Base-by-base conservation (phyloP, 2,329 filamentous ascomycete species). In the Tolypocladium cylindrosporum region DNA sequence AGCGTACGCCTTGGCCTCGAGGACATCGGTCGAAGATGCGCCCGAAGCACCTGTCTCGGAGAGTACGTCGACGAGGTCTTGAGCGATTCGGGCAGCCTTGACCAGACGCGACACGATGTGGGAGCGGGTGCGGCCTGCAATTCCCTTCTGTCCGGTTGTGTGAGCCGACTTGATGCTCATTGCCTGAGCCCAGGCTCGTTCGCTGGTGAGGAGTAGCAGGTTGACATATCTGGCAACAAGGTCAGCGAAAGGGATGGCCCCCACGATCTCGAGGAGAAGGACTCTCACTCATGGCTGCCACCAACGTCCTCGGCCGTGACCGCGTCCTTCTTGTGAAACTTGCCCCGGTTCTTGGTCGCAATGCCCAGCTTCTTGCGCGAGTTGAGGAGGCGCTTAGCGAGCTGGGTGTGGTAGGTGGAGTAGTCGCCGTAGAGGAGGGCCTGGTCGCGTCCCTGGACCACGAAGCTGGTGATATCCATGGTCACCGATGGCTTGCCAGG, bases 121-220 rank as follows among this genome's bases (percentile, higher is more conserved):
- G 56, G 88, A 88, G 68, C 91, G 86, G 21, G 90, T 88, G 56
- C 88, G 85, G 60, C 91, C 88, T 36, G 86, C 83, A 62, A 96
- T 88, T 54, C 86, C 87, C 71, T 90, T 89, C 60, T 87, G 85
- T 65, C 94, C 90, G 65, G 89, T 82, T 43, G 89, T 84, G 70
- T 95, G 90, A 24, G 84, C 78, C 4, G 90, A 83, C 74, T 96
- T 97, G 81, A 97, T 91, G 69, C 89, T 86, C 91, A 97, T 95
- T 59, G 92, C 93, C 72, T 96, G 88, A 42, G 94, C 93, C 90
- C 91, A 97, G 55, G 92, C 90, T 62, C 94, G 84, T 76, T 99
- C 94, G 60, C 92, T 86, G 43, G 86, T 89, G 67, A 97, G 84
- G 58, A 99, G 80, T 39, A 93, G 79, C n/a, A 97, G 79, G 64